Evolutionary conservation across 108 stramenopile genomes (phyloP).

Genomic region (Cyclotella kingstonii): DNA sequence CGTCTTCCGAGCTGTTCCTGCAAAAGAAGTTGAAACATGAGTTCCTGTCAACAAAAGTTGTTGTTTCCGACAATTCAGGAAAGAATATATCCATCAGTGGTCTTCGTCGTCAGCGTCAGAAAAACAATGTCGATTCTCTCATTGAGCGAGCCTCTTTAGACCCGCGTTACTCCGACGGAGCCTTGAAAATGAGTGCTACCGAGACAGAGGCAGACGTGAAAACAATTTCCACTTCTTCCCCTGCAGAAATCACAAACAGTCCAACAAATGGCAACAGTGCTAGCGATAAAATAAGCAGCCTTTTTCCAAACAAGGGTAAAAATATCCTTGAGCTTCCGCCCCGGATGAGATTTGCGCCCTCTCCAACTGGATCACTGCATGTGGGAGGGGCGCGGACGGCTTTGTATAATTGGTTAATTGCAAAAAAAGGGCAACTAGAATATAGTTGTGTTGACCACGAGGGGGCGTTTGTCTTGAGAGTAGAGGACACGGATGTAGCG

Average conservation of each 20-base stretch:
- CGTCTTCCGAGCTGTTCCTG: background rate
- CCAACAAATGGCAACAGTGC: too few species aligned
- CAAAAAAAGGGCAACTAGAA: slow-evolving; percentile 84
- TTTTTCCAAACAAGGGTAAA: slow-evolving; percentile 72
- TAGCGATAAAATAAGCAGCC: background rate
- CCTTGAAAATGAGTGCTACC: slow-evolving; percentile 15
- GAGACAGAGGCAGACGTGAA: slow-evolving; percentile 1
- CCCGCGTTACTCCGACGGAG: slow-evolving; percentile 1
- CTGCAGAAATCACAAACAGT: too few species aligned
- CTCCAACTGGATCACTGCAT: slow-evolving; percentile 93
- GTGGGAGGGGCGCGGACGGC: slow-evolving; percentile 97
- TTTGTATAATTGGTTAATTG: slow-evolving; percentile 94
- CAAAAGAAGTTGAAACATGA: too few species aligned
- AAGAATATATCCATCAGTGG: background rate
- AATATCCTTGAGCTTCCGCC: slow-evolving; percentile 57
- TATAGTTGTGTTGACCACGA: slow-evolving; percentile 25
- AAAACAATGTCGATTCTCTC: slow-evolving; percentile 5
- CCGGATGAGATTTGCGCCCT: slow-evolving; percentile 93
- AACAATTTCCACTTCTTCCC: background rate
- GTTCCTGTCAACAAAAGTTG: background rate
- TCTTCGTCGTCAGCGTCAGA: background rate
- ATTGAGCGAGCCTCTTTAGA: background rate
- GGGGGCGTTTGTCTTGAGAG: slow-evolving; percentile 81
- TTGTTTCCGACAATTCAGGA: background rate
- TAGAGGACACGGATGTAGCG: slow-evolving; percentile 93